Evolutionary conservation across 345 rosid genomes (phyloP), one percentile per base, ranked within the genome.

Genomic region (Diplotaxis tenuifolia): DNA sequence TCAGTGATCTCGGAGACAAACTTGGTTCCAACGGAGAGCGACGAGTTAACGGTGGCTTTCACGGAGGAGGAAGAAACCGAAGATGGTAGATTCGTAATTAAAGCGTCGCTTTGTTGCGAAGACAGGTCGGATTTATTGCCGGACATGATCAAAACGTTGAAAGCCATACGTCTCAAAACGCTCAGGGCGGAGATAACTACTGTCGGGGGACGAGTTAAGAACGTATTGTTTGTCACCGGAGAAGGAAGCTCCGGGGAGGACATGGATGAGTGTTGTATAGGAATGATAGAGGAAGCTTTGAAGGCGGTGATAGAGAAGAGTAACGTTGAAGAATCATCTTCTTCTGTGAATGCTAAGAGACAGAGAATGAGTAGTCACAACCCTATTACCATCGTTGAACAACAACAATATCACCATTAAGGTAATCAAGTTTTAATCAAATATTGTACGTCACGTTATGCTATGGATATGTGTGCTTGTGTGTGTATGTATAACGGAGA

Each of bases 111-210:
- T 72, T 94, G 98, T 65, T 94, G 97, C 18, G 96, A 94, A 74
- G 98, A 94, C 65, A 81, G 98, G 80, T 83, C 90, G 3, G 96
- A 94, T 76, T 89, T 94, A 23, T 79, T 94, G 63, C 93, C 93
- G 0, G 98, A 94, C 70, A 85, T 94, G 56, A 91, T 88, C 80
- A 89, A 88, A 76, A 80, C 97, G n/a, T 77, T 94, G 75, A 94
- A 94, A 80, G 88, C 87, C 0, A 80, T 94, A 64, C 87, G 87
- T 54, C 83, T 94, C 55, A 87, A 86, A 71, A 89, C 97, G 32
- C 76, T 91, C 1, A 89, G 89, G 82, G 97, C 98, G 8, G 98
- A 94, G 83, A 88, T 94, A 80, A 91, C 96, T 6, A 94, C 97
- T 6, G 86, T 91, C 0, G 95, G 95, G 1, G 96, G 96, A 7